Percentiles rank a stretch among this genome's conserved stretches.
Conservation (phyloP, 192 early-diverging fungal species). For the Entophlyctis luteolus region DNA sequence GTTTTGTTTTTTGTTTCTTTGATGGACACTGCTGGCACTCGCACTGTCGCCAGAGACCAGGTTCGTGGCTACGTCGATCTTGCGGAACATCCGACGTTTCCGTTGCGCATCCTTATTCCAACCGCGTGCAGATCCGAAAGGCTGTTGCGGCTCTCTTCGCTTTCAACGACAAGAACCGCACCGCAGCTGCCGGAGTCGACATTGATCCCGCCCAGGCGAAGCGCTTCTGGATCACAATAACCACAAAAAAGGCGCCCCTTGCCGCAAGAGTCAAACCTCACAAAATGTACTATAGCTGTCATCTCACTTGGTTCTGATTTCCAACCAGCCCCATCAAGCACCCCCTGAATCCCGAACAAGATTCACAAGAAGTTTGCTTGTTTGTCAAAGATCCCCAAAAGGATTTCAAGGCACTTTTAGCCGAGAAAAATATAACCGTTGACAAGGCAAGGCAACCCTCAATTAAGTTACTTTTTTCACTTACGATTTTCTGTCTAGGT, state of each 20-base stretch:
- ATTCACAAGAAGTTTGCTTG: slow-evolving; percentile 78
- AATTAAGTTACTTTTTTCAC: not conserved
- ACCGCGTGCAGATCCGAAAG: slow-evolving; percentile 42
- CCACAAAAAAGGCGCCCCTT: slow-evolving; percentile 66
- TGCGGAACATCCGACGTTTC: too few relatives aligned
- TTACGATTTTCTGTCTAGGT: slow-evolving; percentile 46
- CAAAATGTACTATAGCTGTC: slow-evolving; percentile 58
- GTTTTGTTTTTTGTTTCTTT: slow-evolving; percentile 9
- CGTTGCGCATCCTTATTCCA: slow-evolving; percentile 1
- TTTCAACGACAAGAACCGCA: slow-evolving; percentile 20
- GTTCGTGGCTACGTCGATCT: not conserved
- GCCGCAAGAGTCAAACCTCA: slow-evolving; percentile 60
- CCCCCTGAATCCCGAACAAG: slow-evolving; percentile 58
- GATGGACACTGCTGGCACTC: too few relatives aligned
- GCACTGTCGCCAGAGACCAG: not conserved
- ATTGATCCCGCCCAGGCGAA: slow-evolving; percentile 44
- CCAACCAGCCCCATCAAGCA: slow-evolving; percentile 62
- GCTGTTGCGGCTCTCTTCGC: slow-evolving; percentile 58
- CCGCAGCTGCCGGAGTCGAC: slow-evolving; percentile 16
- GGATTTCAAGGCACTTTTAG: slow-evolving; percentile 71
- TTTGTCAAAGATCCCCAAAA: slow-evolving; percentile 83
- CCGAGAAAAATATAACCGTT: slow-evolving; percentile 60
- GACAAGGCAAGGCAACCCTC: slow-evolving; percentile 48
- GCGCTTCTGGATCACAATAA: slow-evolving; percentile 59
- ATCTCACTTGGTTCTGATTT: not conserved